Evolutionary conservation across 2,329 filamentous ascomycete genomes (phyloP).

Genomic region (Penicillium sp.): DNA sequence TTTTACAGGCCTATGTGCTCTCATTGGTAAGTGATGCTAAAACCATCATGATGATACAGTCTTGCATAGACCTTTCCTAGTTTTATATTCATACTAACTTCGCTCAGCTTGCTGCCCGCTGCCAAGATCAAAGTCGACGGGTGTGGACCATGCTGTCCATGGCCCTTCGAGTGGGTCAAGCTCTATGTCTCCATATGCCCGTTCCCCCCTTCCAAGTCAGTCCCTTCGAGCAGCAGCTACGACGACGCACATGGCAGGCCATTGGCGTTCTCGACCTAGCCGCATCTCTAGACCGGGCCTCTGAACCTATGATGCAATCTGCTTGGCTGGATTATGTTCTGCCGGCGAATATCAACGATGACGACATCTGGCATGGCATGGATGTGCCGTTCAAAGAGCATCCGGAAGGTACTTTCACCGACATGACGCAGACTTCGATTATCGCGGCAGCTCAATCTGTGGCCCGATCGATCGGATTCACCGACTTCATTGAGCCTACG

Average conservation of each 20-base stretch:
- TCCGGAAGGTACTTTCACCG: conserved; percentile 35
- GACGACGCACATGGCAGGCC: conserved; percentile 38
- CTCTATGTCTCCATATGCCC: conserved; percentile 38
- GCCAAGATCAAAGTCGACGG: conserved; percentile 41
- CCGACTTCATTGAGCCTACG: conserved; percentile 31
- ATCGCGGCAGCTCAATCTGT: conserved; percentile 32
- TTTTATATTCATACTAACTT: conserved; percentile 2
- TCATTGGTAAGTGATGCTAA: conserved; percentile 32
- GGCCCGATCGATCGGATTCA: conserved; percentile 34
- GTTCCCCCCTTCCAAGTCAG: conserved; percentile 38
- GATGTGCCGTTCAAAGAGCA: conserved; percentile 24
- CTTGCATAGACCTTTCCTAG: not conserved
- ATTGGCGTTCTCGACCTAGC: conserved; percentile 41
- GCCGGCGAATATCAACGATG: conserved; percentile 39
- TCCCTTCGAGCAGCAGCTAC: conserved; percentile 41
- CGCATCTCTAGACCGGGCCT: conserved; percentile 39
- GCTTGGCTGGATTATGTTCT: conserved; percentile 36
- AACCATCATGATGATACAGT: not conserved
- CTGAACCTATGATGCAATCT: conserved; percentile 44
- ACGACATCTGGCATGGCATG: conserved; percentile 37
- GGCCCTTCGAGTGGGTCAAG: conserved; percentile 41
- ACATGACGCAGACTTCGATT: conserved; percentile 37
- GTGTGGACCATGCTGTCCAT: conserved; percentile 44
- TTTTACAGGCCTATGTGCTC: conserved; percentile 42
- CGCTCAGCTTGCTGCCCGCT: conserved; percentile 34